Evolutionary conservation across 2,329 filamentous ascomycete species (phyloP), one percentile per base, ranked within the genome.

Genomic region (Thyridium curvatum): DNA sequence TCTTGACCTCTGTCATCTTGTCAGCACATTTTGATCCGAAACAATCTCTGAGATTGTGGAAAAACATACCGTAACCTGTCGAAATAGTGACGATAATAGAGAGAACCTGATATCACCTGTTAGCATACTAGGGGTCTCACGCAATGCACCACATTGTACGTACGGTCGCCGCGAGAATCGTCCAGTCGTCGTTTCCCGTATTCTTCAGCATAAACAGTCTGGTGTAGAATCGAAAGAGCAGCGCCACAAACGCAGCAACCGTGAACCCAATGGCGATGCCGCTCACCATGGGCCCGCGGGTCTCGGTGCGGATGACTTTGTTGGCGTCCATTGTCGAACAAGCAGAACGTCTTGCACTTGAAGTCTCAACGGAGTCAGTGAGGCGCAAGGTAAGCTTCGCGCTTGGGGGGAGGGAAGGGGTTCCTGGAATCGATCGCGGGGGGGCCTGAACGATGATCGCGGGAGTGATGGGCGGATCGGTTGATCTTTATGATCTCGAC

Each of bases 141-240:
- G 12, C n/a, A 16, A 31, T 13, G 18, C 12, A 37, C 18, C 9
- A 30, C 14, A 26, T 12, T 35, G 4, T 13, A 41, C 40, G 21
- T 34, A 52, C 52, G 33, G 44, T 43, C 14, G 54, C 49, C 3
- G 46, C 12, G 12, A 48, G 30, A 18, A 56, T 55, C 10, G 45
- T 50, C 49, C 49, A 55, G 44, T 56, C 54, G 44, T 57, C 53
- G 4, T 46, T 45, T n/a, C 53, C 52, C 3, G 48, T 37, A 12
- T 45, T 49, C 13, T 44, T 39, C 9, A 56, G 38, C 18, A 57
- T 42, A 3, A 42, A 32, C 4, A 45, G 12, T 17, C 53, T 43
- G 8, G 52, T 52, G 34, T 54, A 54, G 13, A 55, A 39, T 28
- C 52, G 45, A 13, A 51, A 40, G 0, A 39, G 29, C 4, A 52